phyloP scores from a whole-genome alignment of 306 rosid species.

The Dalbergia cochinchinensis region DNA sequence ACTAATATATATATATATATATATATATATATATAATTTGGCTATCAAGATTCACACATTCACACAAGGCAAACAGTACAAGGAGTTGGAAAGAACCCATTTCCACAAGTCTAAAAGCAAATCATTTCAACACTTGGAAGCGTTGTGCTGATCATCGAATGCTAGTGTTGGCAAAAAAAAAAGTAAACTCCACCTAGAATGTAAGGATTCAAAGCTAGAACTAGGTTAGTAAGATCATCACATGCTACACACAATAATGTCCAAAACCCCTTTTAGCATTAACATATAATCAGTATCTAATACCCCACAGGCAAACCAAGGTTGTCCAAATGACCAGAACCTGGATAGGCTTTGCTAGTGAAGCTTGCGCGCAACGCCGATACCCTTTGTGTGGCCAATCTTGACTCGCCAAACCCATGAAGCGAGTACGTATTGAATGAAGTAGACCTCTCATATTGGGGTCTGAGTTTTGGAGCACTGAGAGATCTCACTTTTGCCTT shows the following conservation, averaged over 20 bases:
- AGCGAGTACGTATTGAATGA: slow-evolving; percentile 59
- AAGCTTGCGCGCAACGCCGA: slow-evolving; percentile 68
- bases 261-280: background rate
- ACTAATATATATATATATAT: too few species aligned
- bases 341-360: slow-evolving; percentile 72
- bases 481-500: slow-evolving; percentile 76
- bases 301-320: slow-evolving; percentile 71
- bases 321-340: slow-evolving; percentile 82
- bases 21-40: too few species aligned
- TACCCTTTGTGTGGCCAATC: slow-evolving; percentile 47
- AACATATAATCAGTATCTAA: slow-evolving; percentile 51
- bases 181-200: background rate
- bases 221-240: slow-evolving; percentile 53
- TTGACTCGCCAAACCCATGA: slow-evolving; percentile 48
- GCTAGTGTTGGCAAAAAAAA: background rate
- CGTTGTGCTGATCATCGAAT: background rate
- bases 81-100: background rate
- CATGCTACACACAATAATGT: slow-evolving; percentile 15
- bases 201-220: slow-evolving; percentile 21
- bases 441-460: slow-evolving; percentile 66
- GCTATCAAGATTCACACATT: background rate
- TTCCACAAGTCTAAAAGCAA: background rate
- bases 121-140: slow-evolving; percentile 10
- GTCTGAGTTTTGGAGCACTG: slow-evolving; percentile 85
- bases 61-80: background rate